Base-by-base conservation (phyloP, 805 yeast species). In the Schwanniomyces yamadae region DNA sequence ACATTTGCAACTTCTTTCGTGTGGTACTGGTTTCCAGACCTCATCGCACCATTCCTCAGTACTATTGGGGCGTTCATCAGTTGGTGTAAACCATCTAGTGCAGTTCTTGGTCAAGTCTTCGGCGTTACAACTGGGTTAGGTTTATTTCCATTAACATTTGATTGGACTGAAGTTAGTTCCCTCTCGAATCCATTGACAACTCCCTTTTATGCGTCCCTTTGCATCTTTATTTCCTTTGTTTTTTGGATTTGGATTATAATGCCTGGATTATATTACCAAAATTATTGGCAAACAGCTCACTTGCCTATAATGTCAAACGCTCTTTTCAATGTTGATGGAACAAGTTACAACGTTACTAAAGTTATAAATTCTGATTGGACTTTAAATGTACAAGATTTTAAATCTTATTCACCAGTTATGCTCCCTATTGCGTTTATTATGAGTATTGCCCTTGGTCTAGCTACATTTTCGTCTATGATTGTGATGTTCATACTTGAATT, bases 121-220 rank as follows among this genome's bases (percentile, higher is more conserved):
- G 91, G 91, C 32, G 65, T 75, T 6, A 42, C 60, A 6, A 59
- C 76, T 11, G 90, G 90, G 10, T 59, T 82, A 40, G 88, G 86
- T 14, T 50, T 80, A 53, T 55, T 80, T 44, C 89, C 89, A 10
- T 52, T 80, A 29, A 76, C 40, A 24, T 44, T 48, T 17, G 87
- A 82, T 57, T 82, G 86, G 87, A 73, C 73, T 48, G 78, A 77
- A 49, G 64, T 81, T 24, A 72, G 80, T 6, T 59, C 75, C 42
- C 80, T 80, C 12, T 5, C 37, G 41, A 75, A 81, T 17, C 86
- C 88, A 5, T 66, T 82, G 50, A 66, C 79, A 33, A 82, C 86
- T 7, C 87, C 87, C n/a, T 70, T 73, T 18, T 56, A 71, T 11
- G 60, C 74, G 11, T 65, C 77, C 14, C 58, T 73, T 23, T 65